Base-by-base conservation (phyloP, 768 basidiomycete species). In the Russula olivacea region DNA sequence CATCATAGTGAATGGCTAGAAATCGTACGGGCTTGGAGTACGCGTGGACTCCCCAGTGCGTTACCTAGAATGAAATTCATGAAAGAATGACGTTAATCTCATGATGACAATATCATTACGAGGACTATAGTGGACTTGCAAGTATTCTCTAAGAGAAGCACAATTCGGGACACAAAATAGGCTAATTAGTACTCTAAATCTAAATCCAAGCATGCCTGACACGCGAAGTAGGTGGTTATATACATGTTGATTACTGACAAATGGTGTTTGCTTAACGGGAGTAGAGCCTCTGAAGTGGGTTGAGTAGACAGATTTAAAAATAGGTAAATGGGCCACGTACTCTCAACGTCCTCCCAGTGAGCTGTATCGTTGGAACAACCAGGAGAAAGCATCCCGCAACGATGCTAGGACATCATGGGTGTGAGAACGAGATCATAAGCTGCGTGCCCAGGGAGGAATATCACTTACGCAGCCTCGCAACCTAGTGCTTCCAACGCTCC, bases 401-500 rank as follows among this genome's bases (percentile, higher is more conserved):
- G 59, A 84, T 79, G 4, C 81, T 81, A 49, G 17, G 38, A 28
- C 2, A 48, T 28, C 28, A 30, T 17, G 32, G 5, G 58, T 8
- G 10, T 3, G 52, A 45, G 11, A 10, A 32, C n/a, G 21, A 32
- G n/a, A 4, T 36, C 53, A 50, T 38, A 36, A 40, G 8, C 17
- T 50, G 17, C 12, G 30, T 28, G 41, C 7, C 47, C 38, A 30
- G 48, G 55, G 25, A 51, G 64, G 47, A 51, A 15, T 11, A 61
- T 40, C 2, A 77, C 81, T 70, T 70, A 82, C 76, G 85, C 85
- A 38, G 84, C 81, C 71, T 87, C 86, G 49, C 77, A 76, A 5
- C 85, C 85, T 68, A 85, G 81, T 6, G 82, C 81, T 63, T 86
- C 83, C 32, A 86, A 71, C 5, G 85, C 83, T 17, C 86, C 86